Evolutionary conservation across 768 basidiomycete species (phyloP).

Genomic region (Panellus pusillus): DNA sequence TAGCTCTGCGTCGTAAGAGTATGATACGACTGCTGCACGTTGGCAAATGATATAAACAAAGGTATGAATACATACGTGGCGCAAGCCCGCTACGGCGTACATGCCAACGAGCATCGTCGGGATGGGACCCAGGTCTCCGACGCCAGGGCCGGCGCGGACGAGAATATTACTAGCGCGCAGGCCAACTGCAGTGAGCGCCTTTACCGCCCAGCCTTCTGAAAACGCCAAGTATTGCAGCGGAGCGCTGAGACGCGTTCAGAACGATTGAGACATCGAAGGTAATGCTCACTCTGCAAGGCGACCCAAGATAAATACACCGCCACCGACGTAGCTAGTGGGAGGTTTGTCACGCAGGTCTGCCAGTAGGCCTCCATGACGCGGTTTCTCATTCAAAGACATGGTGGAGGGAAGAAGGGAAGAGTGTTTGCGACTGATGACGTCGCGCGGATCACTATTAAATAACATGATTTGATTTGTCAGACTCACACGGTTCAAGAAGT

Average conservation of each 20-base stretch:
- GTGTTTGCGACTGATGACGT: not conserved
- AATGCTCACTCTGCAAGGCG: constrained; percentile 14
- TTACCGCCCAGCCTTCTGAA: constrained; percentile 19
- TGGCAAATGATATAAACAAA: not conserved
- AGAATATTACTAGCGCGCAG: constrained; percentile 16
- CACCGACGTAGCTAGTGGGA: not conserved
- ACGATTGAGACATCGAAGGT: not conserved
- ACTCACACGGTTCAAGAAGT: too few species aligned
- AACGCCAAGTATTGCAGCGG: constrained; percentile 20
- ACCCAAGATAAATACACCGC: constrained; percentile 3
- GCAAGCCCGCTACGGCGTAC: constrained; percentile 16
- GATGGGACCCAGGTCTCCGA: constrained; percentile 13
- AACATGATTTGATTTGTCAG: too few species aligned
- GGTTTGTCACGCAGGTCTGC: not conserved
- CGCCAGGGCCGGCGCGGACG: constrained; percentile 12
- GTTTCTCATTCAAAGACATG: not conserved
- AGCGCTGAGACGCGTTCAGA: constrained; percentile 2
- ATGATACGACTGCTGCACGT: too few species aligned
- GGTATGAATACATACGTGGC: constrained; percentile 3
- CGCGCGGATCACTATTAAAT: too few species aligned
- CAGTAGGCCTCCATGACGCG: not conserved
- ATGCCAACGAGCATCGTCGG: constrained; percentile 18
- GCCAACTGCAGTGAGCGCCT: constrained; percentile 16
- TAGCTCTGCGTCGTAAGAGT: not conserved
- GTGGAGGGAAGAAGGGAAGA: not conserved